These are phyloP conservation scores for Calamus simplicifolius DNA, from an alignment of 176 grass and related monocot genomes.

Conservation along the genomic window DNA sequence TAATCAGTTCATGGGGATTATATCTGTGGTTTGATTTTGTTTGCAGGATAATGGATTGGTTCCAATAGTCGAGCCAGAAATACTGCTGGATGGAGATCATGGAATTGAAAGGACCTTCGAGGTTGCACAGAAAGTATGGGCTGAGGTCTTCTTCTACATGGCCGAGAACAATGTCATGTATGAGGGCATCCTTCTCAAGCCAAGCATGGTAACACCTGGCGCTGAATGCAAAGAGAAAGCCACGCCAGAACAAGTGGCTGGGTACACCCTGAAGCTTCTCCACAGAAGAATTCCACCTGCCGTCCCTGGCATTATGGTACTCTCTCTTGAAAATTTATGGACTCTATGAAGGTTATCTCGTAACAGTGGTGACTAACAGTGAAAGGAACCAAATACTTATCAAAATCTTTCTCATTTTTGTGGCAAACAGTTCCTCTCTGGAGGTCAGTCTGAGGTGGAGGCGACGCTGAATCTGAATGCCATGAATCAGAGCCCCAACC, in stretches of 20 bases:
- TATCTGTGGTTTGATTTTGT: not conserved
- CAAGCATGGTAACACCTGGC: constrained; percentile 97
- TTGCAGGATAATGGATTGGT: constrained; percentile 91
- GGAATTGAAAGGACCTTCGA: constrained; percentile 83
- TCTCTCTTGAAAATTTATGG: not conserved
- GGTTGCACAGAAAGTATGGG: constrained; percentile 87
- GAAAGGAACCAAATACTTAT: not conserved
- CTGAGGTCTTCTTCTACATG: constrained; percentile 76
- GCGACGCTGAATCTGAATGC: constrained; percentile 93
- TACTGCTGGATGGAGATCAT: constrained; percentile 85
- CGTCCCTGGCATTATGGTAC: constrained; percentile 92
- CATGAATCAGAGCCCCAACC: constrained; percentile 87
- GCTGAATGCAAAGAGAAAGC: constrained; percentile 68
- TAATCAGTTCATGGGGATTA: not conserved
- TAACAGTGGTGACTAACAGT: too few species aligned
- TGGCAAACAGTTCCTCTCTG: constrained; percentile 76
- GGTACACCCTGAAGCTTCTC: constrained; percentile 90
- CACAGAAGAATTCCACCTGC: constrained; percentile 83
- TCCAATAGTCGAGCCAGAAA: constrained; percentile 94
- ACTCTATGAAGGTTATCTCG: too few species aligned
- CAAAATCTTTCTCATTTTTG: not conserved
- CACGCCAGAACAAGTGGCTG: constrained; percentile 69
- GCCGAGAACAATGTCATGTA: constrained; percentile 85
- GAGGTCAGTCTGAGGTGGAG: constrained; percentile 92
- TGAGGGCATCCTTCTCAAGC: constrained; percentile 93